Evolutionary conservation across 345 rosid genomes (phyloP), one percentile per base, ranked within the genome.

Genomic region (Salix viminalis): DNA sequence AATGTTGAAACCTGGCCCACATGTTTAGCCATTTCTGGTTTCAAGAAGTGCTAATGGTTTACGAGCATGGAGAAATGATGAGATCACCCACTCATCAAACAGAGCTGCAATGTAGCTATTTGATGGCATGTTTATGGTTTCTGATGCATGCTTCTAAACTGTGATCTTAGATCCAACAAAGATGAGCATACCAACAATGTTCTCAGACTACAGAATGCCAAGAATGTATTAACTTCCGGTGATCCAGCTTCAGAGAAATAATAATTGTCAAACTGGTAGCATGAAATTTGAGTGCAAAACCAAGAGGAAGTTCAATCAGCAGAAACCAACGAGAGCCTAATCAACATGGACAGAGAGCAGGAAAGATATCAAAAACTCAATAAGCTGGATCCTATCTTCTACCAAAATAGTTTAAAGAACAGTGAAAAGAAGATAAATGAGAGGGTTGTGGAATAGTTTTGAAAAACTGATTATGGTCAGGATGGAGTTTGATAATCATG

Each of bases 301-400:
- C 9, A 37, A 23, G 23, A 5, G 1, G 6, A 52, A 70, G 50
- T 2, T 6, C 41, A 26, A 36, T 28, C 37, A 26, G 37, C 65
- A 75, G 1, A 0, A 30, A 46, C 41, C 62, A 9, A 68, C 36
- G 23, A 70, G 32, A 64, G 9, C 28, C 46, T 9, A 71, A 66
- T 24, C 13, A 7, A 14, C 26, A 60, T 13, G 36, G 50, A 26
- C 21, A 65, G 4, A n/a, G 39, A 7, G 39, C 24, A 37, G 60
- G 12, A 16, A 70, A 67, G 32, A 73, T 54, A 90, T 72, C 84
- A 92, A 67, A 83, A 93, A 87, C 84, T 93, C 26, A 11, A 86
- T 75, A 70, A 91, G 92, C 90, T 96, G 98, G 81, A 92, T 90
- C 91, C 98, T 96, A 89, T 79, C 46, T 77, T 68, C 64, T 42